These are phyloP conservation scores for Gymnopilus dilepis DNA, from an alignment of 768 basidiomycete genomes.

Conservation along the genomic window DNA sequence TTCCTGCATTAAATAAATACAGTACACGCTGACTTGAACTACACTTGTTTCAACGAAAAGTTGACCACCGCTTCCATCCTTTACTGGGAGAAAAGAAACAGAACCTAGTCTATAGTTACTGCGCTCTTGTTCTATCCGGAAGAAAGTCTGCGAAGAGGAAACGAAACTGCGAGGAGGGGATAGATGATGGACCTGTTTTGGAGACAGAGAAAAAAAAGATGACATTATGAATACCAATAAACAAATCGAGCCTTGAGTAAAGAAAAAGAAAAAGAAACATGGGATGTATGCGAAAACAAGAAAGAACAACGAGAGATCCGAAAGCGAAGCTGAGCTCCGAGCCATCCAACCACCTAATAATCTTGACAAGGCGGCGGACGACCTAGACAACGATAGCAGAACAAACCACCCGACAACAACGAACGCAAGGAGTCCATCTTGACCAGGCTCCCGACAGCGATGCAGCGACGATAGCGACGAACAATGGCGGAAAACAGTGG, in stretches of 20 bases:
- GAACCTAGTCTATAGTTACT: neutral
- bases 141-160: neutral
- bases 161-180: neutral
- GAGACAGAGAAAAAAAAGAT: conserved; percentile 12
- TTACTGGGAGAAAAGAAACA: neutral
- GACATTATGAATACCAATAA: conserved; percentile 13
- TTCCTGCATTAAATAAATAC: conserved; percentile 4
- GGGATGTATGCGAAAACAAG: neutral
- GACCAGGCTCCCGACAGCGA: neutral
- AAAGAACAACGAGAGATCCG: neutral
- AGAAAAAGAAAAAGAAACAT: neutral
- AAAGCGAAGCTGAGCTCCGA: neutral
- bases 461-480: neutral
- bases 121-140: neutral
- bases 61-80: neutral
- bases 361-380: neutral
- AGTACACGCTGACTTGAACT: conserved; percentile 6
- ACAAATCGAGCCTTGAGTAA: conserved; percentile 8
- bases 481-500: neutral
- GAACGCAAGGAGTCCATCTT: neutral
- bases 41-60: neutral
- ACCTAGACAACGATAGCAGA: neutral
- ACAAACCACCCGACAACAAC: neutral
- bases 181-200: conserved; percentile 6
- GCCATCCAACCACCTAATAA: neutral